Base-by-base conservation (phyloP, 768 basidiomycete genomes). In the Tulasnella calospora region DNA sequence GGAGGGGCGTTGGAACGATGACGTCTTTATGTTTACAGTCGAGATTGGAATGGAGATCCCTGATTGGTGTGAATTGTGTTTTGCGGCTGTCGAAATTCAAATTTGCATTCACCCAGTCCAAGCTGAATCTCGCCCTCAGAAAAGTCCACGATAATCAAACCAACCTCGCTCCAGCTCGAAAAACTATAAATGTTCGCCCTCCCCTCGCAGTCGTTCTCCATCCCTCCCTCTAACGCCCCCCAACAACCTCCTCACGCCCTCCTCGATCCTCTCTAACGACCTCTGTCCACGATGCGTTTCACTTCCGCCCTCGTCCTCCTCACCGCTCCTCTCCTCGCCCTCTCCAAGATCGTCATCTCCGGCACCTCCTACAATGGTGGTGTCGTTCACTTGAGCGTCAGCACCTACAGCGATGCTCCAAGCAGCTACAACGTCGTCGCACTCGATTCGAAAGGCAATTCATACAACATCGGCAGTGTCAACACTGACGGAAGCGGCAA, bases 291-390 rank as follows among this genome's bases (percentile, higher is more conserved):
- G 27, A 71, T 71, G 71, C 71, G 71, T 23, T 36, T 71, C 71
- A 12, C 71, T 35, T 23, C 71, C 40, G 36, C 40, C 36, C 40
- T 71, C 71, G 71, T 71, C 40, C 27, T 71, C 33, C 71, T 71
- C 71, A 5, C 71, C 71, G 71, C 71, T 36, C 71, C 71, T 35
- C 71, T 71, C 71, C 40, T 71, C 36, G 35, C 71, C 35, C 19
- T 71, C 71, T 36, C 71, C 71, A 71, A 71, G 71, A 71, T 71
- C 40, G 71, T 41, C 71, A 71, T 71, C 71, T 19, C 8, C 23
- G 21, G 19, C 19, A 71, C 36, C 15, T 36, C 71, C 10, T 71
- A 71, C 71, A 5, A 7, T 0, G 23, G 19, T 35, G 71, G 71
- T 27, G 27, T 27, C 36, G n/a, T 71, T 21, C 15, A 36, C 9